Percentiles rank a stretch among this genome's conserved stretches.
Evolutionary conservation across 2,329 filamentous ascomycete genomes (phyloP).

Genomic region (Diaporthe caulivora): DNA sequence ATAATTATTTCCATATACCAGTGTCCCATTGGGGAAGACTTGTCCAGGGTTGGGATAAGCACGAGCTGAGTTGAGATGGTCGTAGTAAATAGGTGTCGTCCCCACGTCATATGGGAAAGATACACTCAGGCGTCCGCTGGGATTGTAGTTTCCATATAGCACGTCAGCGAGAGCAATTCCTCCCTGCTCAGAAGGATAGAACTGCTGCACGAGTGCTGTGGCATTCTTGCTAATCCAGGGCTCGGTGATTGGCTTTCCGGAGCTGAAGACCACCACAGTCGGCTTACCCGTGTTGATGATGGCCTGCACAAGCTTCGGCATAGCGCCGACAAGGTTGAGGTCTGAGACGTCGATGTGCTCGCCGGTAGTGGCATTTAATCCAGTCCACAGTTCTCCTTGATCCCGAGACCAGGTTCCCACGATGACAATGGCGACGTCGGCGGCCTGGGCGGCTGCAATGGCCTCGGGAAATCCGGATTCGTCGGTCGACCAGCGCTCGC

Average conservation of each 20-base stretch:
- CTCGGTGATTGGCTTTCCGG: constrained; percentile 80
- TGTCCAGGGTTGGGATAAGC: constrained; percentile 64
- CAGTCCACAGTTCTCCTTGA: constrained; percentile 77
- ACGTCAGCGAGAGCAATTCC: constrained; percentile 76
- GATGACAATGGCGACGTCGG: constrained; percentile 79
- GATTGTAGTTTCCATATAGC: constrained; percentile 74
- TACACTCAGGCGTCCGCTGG: constrained; percentile 75
- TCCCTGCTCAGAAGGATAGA: constrained; percentile 79
- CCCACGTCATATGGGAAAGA: constrained; percentile 77
- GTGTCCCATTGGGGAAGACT: constrained; percentile 67
- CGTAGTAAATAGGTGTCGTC: constrained; percentile 77
- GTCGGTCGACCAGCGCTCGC: constrained; percentile 79
- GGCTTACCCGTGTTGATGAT: constrained; percentile 76
- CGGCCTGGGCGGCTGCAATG: constrained; percentile 72
- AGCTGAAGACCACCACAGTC: constrained; percentile 76
- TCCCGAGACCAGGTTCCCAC: constrained; percentile 83
- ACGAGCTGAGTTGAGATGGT: constrained; percentile 77
- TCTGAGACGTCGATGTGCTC: constrained; percentile 77
- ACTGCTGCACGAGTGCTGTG: constrained; percentile 77
- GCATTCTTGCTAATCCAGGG: constrained; percentile 77
- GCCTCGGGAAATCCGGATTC: constrained; percentile 77
- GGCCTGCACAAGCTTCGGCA: constrained; percentile 74
- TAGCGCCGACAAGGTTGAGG: constrained; percentile 77
- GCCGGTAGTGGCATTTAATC: constrained; percentile 79
- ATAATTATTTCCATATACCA: constrained; percentile 75